These are phyloP conservation scores for Ilex aquifolium DNA, from an alignment of 257 asterid species.

Conservation along the genomic window DNA sequence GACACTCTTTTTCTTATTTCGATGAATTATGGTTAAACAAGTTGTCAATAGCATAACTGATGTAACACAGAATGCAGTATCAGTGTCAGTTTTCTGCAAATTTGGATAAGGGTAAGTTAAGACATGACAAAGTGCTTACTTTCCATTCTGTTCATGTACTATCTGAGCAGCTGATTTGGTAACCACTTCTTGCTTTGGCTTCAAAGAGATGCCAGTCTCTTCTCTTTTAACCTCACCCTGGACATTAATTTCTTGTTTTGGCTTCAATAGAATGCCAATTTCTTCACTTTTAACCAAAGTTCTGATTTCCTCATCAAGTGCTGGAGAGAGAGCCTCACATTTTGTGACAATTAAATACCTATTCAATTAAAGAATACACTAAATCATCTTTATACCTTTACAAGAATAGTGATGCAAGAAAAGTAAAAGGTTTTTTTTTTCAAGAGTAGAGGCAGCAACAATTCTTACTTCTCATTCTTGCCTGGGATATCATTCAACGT, in stretches of 20 bases:
- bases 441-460: not conserved
- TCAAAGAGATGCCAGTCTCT: slow-evolving; percentile 30
- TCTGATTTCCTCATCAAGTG: slow-evolving; percentile 66
- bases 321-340: slow-evolving; percentile 63
- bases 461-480: slow-evolving; percentile 61
- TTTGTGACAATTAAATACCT: slow-evolving; percentile 71
- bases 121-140: slow-evolving; percentile 34
- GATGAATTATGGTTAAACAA: too few relatives aligned
- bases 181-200: slow-evolving; percentile 62
- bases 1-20: too few relatives aligned
- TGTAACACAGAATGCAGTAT: not conserved
- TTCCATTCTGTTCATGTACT: slow-evolving; percentile 65
- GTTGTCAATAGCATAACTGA: too few relatives aligned
- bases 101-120: too few relatives aligned
- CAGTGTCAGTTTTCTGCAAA: not conserved
- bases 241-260: slow-evolving; percentile 27
- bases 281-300: slow-evolving; percentile 18
- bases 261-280: slow-evolving; percentile 14
- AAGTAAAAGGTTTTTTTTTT: not conserved
- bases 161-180: slow-evolving; percentile 87
- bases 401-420: not conserved
- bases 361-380: not conserved
- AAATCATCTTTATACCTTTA: not conserved
- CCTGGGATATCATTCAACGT: slow-evolving; percentile 67
- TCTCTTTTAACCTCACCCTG: slow-evolving; percentile 22